These are phyloP conservation scores for Fraxinus greggii DNA, from an alignment of 305 asterid genomes.

Conservation along the genomic window DNA sequence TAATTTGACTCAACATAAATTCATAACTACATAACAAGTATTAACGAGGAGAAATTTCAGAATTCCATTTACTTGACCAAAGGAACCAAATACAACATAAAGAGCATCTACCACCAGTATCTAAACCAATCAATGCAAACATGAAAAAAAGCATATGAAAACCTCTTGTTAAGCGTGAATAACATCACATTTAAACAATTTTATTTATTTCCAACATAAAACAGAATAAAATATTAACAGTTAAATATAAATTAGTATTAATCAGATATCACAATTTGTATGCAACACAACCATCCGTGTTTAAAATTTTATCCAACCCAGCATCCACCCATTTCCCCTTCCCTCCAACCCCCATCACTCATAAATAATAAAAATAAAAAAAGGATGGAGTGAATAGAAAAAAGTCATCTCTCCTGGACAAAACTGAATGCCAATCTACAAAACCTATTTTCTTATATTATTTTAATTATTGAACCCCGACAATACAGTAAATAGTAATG, in stretches of 20 bases:
- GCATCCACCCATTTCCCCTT: neutral
- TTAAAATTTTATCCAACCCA: neutral
- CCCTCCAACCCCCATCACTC: constrained; percentile 4
- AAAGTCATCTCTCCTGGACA: neutral
- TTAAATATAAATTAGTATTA: neutral
- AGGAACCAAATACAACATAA: neutral
- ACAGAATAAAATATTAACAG: neutral
- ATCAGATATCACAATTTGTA: neutral
- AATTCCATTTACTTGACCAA: neutral
- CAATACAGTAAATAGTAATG: neutral
- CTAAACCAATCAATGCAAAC: neutral
- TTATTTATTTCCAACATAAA: neutral
- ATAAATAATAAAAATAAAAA: neutral
- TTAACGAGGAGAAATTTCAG: neutral
- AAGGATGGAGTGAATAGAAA: neutral
- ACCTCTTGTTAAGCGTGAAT: neutral
- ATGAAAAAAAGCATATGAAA: neutral
- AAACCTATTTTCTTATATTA: neutral
- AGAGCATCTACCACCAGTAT: neutral
- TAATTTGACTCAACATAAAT: neutral
- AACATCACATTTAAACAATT: neutral
- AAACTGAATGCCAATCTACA: neutral
- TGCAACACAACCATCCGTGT: neutral
- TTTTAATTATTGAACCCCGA: neutral
- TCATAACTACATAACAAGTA: neutral